A percentile compares a stretch with the other conserved stretches of the same genome.
phyloP scores from a whole-genome alignment of 257 asterid species.

The Plantago ovata region DNA sequence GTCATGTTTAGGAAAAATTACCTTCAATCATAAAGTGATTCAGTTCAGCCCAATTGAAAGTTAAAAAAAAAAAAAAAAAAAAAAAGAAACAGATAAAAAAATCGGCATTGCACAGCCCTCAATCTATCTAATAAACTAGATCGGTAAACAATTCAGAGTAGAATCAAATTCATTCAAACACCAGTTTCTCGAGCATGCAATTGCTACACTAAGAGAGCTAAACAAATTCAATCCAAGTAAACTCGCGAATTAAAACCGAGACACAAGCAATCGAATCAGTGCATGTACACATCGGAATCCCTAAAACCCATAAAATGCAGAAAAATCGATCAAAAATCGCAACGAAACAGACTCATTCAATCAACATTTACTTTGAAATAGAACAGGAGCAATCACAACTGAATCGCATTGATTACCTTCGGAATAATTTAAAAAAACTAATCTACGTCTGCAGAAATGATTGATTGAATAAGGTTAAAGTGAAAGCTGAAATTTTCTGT shows the following conservation, averaged over 20 bases:
- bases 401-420: constrained; percentile 16
- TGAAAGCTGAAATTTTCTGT: background rate
- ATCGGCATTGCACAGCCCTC: too few species aligned
- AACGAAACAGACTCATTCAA: background rate
- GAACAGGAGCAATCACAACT: background rate
- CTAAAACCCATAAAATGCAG: constrained; percentile 26
- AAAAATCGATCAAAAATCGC: constrained; percentile 2
- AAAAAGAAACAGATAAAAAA: constrained; percentile 3
- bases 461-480: background rate
- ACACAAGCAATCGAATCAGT: constrained; percentile 18
- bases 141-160: background rate
- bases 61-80: background rate
- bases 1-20: too few species aligned
- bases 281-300: constrained; percentile 23
- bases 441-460: background rate
- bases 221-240: constrained; percentile 7
- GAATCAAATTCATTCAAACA: constrained; percentile 17
- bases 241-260: background rate
- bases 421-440: background rate
- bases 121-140: too few species aligned
- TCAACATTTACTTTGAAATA: background rate
- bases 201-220: constrained; percentile 19
- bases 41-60: too few species aligned
- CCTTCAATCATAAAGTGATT: too few species aligned
- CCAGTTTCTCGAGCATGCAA: constrained; percentile 22